Base-by-base conservation (phyloP, 345 rosid genomes). In the Corchorus olitorius region DNA sequence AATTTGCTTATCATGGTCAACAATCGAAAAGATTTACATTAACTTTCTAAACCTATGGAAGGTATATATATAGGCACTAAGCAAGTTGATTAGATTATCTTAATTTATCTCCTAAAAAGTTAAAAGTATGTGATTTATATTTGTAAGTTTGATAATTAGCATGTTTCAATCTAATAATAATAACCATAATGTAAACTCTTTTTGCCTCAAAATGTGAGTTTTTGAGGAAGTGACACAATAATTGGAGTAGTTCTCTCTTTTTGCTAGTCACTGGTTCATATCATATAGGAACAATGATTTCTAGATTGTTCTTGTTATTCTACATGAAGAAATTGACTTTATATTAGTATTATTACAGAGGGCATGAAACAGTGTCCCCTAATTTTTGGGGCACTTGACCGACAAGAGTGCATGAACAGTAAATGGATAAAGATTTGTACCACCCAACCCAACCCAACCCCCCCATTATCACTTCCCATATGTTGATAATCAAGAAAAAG, bases 371-470 rank as follows among this genome's bases (percentile, higher is more conserved):
- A 66, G 73, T 70, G 69, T 64, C 70, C 80, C 83, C 8, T 81
- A 78, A 75, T 61, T 65, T 77, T 75, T 69, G 76, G 73, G 84
- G 75, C 85, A 77, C 82, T 77, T 65, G 74, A 56, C 81, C 85
- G 79, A 78, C 81, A 76, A 75, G 69, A 75, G 79, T 84, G 81
- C 75, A 74, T 63, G 75, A 77, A 82, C 78, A 82, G 85, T 48
- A n/a, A 78, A 66, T 67, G 81, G 89, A 86, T 86, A 78, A 72
- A 73, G 68, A 48, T 53, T 34, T 76, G 69, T 10, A 62, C 66
- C 72, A 75, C 22, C n/a, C 66, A 71, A 34, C 19, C 43, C 43
- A 39, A 39, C 43, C n/a, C n/a, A n/a, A n/a, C n/a, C n/a, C 43
- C 66, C 75, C 80, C 70, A 33, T 75, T 72, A 62, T 75, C 74